These are phyloP conservation scores for Poterioochromonas sp. DNA, from an alignment of 352 stramenopile species.

Conservation along the genomic window DNA sequence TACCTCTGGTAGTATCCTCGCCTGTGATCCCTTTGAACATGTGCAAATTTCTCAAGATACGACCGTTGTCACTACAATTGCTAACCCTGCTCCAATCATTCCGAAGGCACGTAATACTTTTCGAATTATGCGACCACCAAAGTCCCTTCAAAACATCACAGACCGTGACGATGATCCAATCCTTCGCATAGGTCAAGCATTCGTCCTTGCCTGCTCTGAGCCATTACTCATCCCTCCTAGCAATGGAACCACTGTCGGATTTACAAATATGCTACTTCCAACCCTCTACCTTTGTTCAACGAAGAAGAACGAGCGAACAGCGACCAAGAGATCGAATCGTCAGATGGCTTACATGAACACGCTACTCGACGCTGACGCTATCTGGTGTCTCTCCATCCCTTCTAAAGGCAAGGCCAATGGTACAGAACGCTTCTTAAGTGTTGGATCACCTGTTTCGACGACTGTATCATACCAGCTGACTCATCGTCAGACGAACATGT, in stretches of 20 bases:
- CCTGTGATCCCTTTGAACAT: conserved; percentile 38
- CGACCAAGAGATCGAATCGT: neutral
- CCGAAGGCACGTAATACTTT: neutral
- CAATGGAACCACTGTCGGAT: no score
- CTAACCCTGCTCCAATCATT: neutral
- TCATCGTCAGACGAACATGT: conserved; percentile 2
- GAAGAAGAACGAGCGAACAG: neutral
- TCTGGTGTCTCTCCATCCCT: neutral
- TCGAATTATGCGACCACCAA: neutral
- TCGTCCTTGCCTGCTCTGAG: conserved; percentile 1
- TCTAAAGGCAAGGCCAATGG: neutral
- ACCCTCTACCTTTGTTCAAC: neutral
- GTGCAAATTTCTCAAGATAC: neutral
- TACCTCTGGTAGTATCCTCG: neutral
- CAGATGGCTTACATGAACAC: neutral
- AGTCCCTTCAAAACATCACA: neutral
- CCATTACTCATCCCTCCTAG: neutral
- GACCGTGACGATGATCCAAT: neutral
- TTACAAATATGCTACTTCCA: neutral
- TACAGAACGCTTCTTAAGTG: neutral
- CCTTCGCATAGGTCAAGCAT: neutral
- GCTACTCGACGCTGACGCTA: neutral
- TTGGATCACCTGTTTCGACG: neutral
- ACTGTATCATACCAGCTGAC: neutral
- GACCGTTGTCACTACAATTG: neutral